Conservation (phyloP, 139 green algal genomes). For the Parachlorella kessleri region DNA sequence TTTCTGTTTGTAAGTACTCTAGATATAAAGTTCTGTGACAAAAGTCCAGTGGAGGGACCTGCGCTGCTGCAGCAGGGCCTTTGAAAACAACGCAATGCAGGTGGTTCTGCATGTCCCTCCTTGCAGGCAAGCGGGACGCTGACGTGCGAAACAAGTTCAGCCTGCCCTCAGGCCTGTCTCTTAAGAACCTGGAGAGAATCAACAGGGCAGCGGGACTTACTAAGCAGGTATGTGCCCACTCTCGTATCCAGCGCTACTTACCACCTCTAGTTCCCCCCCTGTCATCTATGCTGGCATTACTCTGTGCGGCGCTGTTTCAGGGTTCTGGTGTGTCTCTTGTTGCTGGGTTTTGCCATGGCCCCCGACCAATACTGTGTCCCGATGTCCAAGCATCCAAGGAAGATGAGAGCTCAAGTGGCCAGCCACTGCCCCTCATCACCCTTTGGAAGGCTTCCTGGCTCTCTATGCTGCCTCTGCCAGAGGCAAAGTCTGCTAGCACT, state of each 20-base stretch:
- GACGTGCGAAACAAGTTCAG: constrained; percentile 73
- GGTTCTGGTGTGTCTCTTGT: no score
- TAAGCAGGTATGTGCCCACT: neutral
- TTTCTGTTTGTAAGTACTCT: neutral
- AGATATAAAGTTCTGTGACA: no score
- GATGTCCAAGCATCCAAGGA: neutral
- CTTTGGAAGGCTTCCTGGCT: no score
- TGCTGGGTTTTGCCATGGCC: neutral
- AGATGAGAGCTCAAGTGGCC: no score
- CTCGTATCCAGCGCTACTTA: neutral
- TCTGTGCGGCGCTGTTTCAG: neutral
- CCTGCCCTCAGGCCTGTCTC: constrained; percentile 53
- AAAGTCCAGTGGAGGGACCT: no score
- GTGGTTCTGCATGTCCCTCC: neutral
- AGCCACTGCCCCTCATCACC: no score
- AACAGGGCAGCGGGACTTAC: constrained; percentile 1
- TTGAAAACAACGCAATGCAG: neutral
- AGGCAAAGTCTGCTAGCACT: no score
- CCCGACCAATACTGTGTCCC: neutral
- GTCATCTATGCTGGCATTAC: neutral
- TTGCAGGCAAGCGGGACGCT: constrained; percentile 59
- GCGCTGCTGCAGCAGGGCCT: neutral
- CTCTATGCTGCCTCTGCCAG: no score
- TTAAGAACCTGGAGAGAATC: constrained; percentile 55
- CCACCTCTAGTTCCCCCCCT: neutral